Evolutionary conservation across 371 early-diverging fungal genomes (phyloP), one percentile per base, ranked within the genome.

Genomic region (Mortierella sp.): DNA sequence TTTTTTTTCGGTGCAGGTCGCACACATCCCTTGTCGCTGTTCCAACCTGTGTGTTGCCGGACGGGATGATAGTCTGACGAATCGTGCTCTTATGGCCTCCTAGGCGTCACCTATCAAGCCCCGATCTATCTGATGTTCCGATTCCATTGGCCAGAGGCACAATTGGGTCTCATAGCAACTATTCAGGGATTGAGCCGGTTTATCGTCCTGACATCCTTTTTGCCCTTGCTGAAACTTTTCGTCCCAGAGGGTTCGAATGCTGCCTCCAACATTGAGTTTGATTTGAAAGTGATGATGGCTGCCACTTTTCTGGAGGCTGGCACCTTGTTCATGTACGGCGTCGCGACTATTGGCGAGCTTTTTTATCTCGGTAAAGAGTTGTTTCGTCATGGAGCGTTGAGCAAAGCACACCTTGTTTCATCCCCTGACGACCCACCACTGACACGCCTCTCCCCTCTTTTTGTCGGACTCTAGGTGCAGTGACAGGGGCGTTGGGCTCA

Each of bases 111-210:
- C 4, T 43, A 21, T n/a, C 54, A 67, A 12, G 23, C 54, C 24
- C n/a, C 59, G 24, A 45, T 18, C 30, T 72, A 62, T 30, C 19
- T 72, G 42, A 23, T 56, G 19, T 72, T 62, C 34, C 38, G 21
- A 13, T 72, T 72, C 55, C 52, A 52, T 6, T 72, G 67, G 72
- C 13, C 72, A 5, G 54, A 24, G n/a, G 45, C 46, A 2, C 51
- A 63, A 19, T 21, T 72, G 19, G 50, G 63, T 18, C 38, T 38
- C n/a, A 3, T 67, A n/a, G 49, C 46, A 6, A 41, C 63, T 3
- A 31, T 67, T 16, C 58, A 54, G 13, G 72, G 72, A 3, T 13
- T 67, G 38, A 67, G 67, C 21, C 62, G 67, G 16, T 24, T 72
- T 9, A 24, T 67, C 0, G 41, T 63, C 9, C 21, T 72, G 31